Evolutionary conservation across 2,329 filamentous ascomycete genomes (phyloP), one percentile per base, ranked within the genome.

Genomic region (Cadophora sp.): DNA sequence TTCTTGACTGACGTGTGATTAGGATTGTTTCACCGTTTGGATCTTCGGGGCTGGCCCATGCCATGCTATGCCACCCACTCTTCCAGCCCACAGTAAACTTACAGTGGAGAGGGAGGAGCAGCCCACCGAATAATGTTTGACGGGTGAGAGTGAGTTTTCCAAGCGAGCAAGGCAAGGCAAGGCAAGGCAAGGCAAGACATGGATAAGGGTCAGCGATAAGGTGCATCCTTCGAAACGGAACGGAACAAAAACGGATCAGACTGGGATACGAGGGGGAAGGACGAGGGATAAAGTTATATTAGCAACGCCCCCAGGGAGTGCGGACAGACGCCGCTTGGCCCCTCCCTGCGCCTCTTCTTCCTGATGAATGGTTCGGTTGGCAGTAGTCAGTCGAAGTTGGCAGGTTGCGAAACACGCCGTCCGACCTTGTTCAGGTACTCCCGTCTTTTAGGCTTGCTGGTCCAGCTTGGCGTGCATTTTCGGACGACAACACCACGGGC

Each of bases 1-100:
- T 30, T 30, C 27, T 30, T 6, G 16, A 36, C 33, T 18, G 62
- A 66, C 65, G 47, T 66, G 22, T 41, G 53, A 62, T 68, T 68
- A 62, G 59, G 56, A 56, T 62, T 67, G 65, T 67, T 65, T 65
- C 59, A 60, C 36, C 9, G 62, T 43, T 43, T 48, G 27, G 64
- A 64, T 65, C 53, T 55, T 39, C 51, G 45, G 43, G 59, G 16
- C 50, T 56, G 22, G 59, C 51, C 20, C 33, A 22, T 33, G 8
- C 33, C 53, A 22, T 58, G 27, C 27, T 6, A 30, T 30, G 27
- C 27, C 6, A 30, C 6, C 27, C 6, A 39, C 36, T 39, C 36
- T 39, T 16, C 50, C 50, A 53, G 9, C 16, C 13, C 24, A 53
- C 27, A 14, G 27, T 27, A n/a, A n/a, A n/a, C n/a, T n/a, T n/a